Evolutionary conservation across 495 filamentous ascomycete genomes (phyloP).

Genomic region (Penicillium longicatenatum): DNA sequence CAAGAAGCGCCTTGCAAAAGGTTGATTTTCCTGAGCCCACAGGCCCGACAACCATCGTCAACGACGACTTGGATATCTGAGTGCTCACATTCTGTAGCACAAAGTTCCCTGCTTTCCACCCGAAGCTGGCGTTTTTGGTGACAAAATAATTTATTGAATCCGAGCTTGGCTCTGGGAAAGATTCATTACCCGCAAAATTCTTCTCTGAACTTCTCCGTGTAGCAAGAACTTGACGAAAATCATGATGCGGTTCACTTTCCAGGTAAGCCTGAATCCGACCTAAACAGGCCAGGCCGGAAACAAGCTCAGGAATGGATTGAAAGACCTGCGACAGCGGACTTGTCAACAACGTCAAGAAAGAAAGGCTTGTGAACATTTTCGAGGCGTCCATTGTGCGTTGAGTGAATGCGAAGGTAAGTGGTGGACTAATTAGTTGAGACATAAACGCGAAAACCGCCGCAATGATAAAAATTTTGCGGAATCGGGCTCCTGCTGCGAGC

Average conservation of each 20-base stretch:
- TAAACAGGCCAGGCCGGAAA: conserved; percentile 39
- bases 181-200: background rate
- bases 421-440: background rate
- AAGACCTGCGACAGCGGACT: background rate
- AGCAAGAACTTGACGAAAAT: conserved; percentile 12
- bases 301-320: background rate
- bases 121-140: background rate
- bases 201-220: background rate
- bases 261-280: conserved; percentile 44
- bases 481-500: background rate
- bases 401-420: background rate
- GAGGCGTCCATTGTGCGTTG: background rate
- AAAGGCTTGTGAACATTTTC: background rate
- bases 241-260: conserved; percentile 31
- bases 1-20: background rate
- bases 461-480: background rate
- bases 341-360: background rate
- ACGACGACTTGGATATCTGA: background rate
- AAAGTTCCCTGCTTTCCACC: background rate
- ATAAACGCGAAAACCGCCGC: background rate
- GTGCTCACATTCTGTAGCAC: conserved; percentile 1
- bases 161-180: background rate
- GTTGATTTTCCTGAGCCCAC: background rate
- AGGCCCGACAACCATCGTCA: background rate
- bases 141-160: background rate